Conservation (phyloP, 73 alveolate species). For the Tetrahymena thermophila region DNA sequence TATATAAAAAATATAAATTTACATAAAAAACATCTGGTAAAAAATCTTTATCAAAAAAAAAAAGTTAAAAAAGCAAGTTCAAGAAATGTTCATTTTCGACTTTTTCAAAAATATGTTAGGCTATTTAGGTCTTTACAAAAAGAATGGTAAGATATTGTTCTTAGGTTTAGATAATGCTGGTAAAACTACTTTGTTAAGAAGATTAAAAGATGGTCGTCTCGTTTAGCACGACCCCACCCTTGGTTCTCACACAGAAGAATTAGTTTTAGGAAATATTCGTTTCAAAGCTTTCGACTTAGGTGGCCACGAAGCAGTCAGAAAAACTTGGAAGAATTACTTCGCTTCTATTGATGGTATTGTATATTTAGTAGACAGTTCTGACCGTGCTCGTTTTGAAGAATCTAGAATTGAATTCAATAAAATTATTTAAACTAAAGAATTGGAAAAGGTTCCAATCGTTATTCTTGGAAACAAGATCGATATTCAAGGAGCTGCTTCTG, state of each 20-base stretch:
- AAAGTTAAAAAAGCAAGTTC: not conserved
- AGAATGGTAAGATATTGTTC: conserved; percentile 95
- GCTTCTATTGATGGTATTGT: conserved; percentile 95
- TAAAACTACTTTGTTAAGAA: conserved; percentile 95
- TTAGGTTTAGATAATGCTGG: conserved; percentile 93
- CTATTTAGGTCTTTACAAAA: conserved; percentile 89
- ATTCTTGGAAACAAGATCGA: conserved; percentile 98
- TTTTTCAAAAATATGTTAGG: conserved; percentile 74
- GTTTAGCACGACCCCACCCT: conserved; percentile 96
- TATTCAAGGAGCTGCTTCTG: conserved; percentile 91
- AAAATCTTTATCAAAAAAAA: not conserved
- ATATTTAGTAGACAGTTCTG: conserved; percentile 97
- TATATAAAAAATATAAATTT: not conserved
- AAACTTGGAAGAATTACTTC: conserved; percentile 97
- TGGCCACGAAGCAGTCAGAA: conserved; percentile 90
- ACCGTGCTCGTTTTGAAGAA: conserved; percentile 87
- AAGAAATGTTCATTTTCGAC: conserved; percentile 68
- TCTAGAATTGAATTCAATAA: conserved; percentile 78
- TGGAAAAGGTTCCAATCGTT: conserved; percentile 81
- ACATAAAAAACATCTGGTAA: not conserved
- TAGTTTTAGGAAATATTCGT: conserved; percentile 91
- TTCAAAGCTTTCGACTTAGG: conserved; percentile 98
- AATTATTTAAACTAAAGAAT: conserved; percentile 63
- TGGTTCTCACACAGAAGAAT: conserved; percentile 98
- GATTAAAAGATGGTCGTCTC: conserved; percentile 94